A percentile compares a stretch with the other conserved stretches of the same genome.
These are phyloP conservation scores for Zygosaccharomyces pseudobailii DNA, from an alignment of 1,139 yeast genomes.

Conservation along the genomic window DNA sequence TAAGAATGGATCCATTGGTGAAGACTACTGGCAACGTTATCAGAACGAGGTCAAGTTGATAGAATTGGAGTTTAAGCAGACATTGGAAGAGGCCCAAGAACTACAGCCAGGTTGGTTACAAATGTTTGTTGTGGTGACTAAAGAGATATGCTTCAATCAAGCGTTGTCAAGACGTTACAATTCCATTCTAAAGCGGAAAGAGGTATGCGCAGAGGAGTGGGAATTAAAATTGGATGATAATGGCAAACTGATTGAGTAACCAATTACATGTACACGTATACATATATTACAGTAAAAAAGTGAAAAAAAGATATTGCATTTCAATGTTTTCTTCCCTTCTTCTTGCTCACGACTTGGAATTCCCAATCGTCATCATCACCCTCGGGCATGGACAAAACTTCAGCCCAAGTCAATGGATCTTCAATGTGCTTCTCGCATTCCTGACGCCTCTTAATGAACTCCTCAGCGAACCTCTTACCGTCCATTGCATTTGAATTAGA, in stretches of 20 bases:
- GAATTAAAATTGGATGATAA: conserved; percentile 34
- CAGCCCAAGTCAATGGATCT: conserved; percentile 62
- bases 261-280: conserved; percentile 2
- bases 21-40: conserved; percentile 76
- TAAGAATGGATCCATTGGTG: conserved; percentile 88
- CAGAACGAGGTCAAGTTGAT: conserved; percentile 69
- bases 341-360: conserved; percentile 65
- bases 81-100: conserved; percentile 71
- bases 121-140: conserved; percentile 70
- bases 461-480: conserved; percentile 90
- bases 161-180: conserved; percentile 77
- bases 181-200: conserved; percentile 55
- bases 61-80: conserved; percentile 73
- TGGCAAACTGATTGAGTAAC: conserved; percentile 28
- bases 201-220: conserved; percentile 50
- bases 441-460: conserved; percentile 73
- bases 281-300: neutral
- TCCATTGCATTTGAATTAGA: conserved; percentile 90
- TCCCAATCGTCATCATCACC: conserved; percentile 77
- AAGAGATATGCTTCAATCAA: conserved; percentile 87
- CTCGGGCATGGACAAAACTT: conserved; percentile 51
- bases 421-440: conserved; percentile 59
- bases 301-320: neutral
- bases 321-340: conserved; percentile 45
- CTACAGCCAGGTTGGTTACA: conserved; percentile 79